Percentiles rank a stretch among this genome's conserved stretches.
These are phyloP conservation scores for Tubosaeta sp. DNA, from an alignment of 768 basidiomycete genomes.

Conservation along the genomic window DNA sequence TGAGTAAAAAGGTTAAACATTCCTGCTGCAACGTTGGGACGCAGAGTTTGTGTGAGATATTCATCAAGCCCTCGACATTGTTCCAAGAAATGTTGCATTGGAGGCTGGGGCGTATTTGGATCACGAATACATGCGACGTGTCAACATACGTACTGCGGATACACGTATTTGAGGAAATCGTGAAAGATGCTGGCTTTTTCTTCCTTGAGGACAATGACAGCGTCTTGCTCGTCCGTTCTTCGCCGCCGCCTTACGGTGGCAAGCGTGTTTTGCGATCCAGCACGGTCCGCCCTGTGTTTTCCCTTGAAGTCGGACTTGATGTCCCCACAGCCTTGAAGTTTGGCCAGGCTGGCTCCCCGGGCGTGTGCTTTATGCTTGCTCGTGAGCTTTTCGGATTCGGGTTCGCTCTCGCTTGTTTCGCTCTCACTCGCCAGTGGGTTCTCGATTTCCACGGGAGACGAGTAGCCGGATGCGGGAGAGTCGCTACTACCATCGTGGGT, in stretches of 20 bases:
- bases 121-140: neutral
- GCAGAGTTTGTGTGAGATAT: conserved; percentile 85
- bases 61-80: conserved; percentile 89
- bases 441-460: conserved; percentile 39
- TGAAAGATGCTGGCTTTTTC: conserved; percentile 88
- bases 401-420: conserved; percentile 36
- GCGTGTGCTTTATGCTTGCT: conserved; percentile 35
- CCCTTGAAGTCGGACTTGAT: conserved; percentile 22
- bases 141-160: conserved; percentile 70
- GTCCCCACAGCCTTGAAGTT: conserved; percentile 43
- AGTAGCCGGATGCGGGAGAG: conserved; percentile 34
- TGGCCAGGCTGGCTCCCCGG: conserved; percentile 53
- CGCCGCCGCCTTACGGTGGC: conserved; percentile 40
- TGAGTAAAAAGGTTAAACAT: conserved; percentile 84
- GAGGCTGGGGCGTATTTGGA: conserved; percentile 41
- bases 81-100: conserved; percentile 95
- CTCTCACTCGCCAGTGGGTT: conserved; percentile 32
- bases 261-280: conserved; percentile 32
- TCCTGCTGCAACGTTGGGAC: conserved; percentile 76
- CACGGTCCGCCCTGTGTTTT: conserved; percentile 17
- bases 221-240: conserved; percentile 57
- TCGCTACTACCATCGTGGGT: conserved; percentile 32
- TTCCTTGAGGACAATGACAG: conserved; percentile 86
- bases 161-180: conserved; percentile 89
- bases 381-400: conserved; percentile 15